A percentile compares a stretch with the other conserved stretches of the same genome.
phyloP scores from a whole-genome alignment of 192 early-diverging fungal genomes.

The Mortierella hygrophila region DNA sequence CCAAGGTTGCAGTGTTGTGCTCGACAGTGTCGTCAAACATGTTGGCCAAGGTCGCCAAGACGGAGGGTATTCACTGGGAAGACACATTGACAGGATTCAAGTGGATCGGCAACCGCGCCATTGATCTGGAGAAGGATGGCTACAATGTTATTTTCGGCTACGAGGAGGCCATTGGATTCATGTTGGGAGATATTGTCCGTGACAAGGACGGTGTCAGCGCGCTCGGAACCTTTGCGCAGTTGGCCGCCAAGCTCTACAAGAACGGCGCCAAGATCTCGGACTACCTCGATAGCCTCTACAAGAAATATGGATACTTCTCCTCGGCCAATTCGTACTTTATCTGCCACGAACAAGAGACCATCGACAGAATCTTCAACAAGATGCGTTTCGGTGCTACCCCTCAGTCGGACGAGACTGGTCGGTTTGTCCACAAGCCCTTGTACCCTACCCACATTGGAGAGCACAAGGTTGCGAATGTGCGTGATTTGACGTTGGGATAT shows the following conservation, averaged over 20 bases:
- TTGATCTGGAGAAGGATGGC: conserved; percentile 74
- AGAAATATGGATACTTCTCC: conserved; percentile 86
- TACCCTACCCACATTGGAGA: conserved; percentile 83
- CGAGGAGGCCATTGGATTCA: conserved; percentile 96
- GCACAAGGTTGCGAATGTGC: conserved; percentile 75
- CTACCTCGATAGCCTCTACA: conserved; percentile 82
- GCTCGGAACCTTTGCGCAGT: conserved; percentile 82
- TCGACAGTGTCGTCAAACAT: conserved; percentile 92
- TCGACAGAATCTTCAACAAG: conserved; percentile 79
- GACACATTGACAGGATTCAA: conserved; percentile 98
- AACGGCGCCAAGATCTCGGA: conserved; percentile 70
- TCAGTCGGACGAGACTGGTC: conserved; percentile 36
- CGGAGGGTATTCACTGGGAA: conserved; percentile 85
- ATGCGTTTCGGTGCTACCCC: conserved; percentile 80
- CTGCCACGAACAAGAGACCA: conserved; percentile 79
- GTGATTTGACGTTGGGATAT: conserved; percentile 92
- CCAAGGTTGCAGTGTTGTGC: conserved; percentile 82
- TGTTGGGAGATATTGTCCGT: conserved; percentile 79
- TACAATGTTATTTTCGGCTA: conserved; percentile 85
- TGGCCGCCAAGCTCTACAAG: conserved; percentile 74
- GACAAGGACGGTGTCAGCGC: conserved; percentile 97
- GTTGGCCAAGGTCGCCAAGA: conserved; percentile 77
- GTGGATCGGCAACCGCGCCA: conserved; percentile 91
- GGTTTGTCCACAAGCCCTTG: conserved; percentile 62
- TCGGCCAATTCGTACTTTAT: conserved; percentile 92